A percentile compares a stretch with the other conserved stretches of the same genome.
These are phyloP conservation scores for Sextonia rubra DNA, from an alignment of 164 flowering plant species.

Conservation along the genomic window DNA sequence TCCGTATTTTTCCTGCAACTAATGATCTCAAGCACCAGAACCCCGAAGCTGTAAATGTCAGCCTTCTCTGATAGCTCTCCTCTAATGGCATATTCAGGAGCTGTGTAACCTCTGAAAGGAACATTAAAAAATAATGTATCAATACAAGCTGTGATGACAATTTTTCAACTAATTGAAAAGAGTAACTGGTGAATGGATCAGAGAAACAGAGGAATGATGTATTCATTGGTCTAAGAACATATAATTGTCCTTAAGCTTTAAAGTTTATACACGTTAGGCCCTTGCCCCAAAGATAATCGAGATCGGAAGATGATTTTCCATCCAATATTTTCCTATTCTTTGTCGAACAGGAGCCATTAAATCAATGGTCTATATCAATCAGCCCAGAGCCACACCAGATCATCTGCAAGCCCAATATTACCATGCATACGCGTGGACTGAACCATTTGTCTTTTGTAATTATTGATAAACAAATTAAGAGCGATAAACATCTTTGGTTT, in stretches of 20 bases:
- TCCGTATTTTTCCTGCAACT: conserved; percentile 60
- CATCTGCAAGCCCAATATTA: too few species aligned
- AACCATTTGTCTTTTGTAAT: too few species aligned
- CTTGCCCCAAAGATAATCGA: too few species aligned
- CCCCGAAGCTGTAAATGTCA: conserved; percentile 70
- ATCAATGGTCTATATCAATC: too few species aligned
- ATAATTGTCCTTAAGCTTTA: not conserved
- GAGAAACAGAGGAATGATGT: not conserved
- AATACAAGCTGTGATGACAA: not conserved
- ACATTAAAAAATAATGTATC: not conserved
- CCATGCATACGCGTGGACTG: too few species aligned
- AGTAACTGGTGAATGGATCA: not conserved
- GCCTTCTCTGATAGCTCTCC: conserved; percentile 71
- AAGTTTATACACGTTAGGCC: not conserved
- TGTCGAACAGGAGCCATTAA: too few species aligned
- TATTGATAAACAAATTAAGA: not conserved
- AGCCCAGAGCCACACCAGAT: too few species aligned
- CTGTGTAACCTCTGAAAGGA: conserved; percentile 56
- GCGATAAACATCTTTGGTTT: not conserved
- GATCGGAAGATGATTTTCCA: too few species aligned
- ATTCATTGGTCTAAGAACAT: not conserved
- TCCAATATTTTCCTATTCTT: too few species aligned
- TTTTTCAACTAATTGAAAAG: too few species aligned
- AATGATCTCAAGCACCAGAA: conserved; percentile 59
- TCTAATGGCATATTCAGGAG: conserved; percentile 65